Percentiles rank a stretch among this genome's conserved stretches.
These are phyloP conservation scores for Irpex rosettiformis DNA, from an alignment of 1,284 basidiomycete genomes.

Conservation along the genomic window DNA sequence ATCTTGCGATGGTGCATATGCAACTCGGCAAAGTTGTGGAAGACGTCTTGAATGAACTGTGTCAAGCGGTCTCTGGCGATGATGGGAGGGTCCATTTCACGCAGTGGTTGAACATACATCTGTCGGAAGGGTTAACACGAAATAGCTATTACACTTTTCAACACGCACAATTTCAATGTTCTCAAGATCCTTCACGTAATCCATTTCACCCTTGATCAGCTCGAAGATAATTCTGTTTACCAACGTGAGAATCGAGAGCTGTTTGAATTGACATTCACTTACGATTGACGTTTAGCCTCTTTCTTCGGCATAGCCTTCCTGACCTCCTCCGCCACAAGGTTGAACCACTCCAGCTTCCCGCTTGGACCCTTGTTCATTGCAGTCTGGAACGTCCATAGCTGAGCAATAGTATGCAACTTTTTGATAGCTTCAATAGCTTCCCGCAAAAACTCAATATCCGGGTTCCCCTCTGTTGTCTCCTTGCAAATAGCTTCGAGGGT, in stretches of 20 bases:
- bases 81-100: slow-evolving; percentile 72
- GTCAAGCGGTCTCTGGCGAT: slow-evolving; percentile 72
- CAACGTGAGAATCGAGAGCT: slow-evolving; percentile 1
- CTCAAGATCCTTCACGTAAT: slow-evolving; percentile 91
- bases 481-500: slow-evolving; percentile 84
- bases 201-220: slow-evolving; percentile 94
- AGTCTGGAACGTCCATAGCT: slow-evolving; percentile 82
- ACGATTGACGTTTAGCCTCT: slow-evolving; percentile 88
- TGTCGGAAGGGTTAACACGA: slow-evolving; percentile 25
- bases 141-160: slow-evolving; percentile 8
- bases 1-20: slow-evolving; percentile 70
- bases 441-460: slow-evolving; percentile 74
- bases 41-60: slow-evolving; percentile 86
- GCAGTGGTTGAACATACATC: slow-evolving; percentile 79
- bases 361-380: slow-evolving; percentile 78
- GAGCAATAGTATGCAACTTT: slow-evolving; percentile 72
- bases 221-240: slow-evolving; percentile 86
- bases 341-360: slow-evolving; percentile 83
- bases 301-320: slow-evolving; percentile 65
- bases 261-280: slow-evolving; percentile 31
- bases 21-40: slow-evolving; percentile 87
- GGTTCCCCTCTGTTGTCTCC: slow-evolving; percentile 73
- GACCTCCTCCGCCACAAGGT: slow-evolving; percentile 73
- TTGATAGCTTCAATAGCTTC: slow-evolving; percentile 78
- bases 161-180: slow-evolving; percentile 73